Base-by-base conservation (phyloP, 1,284 basidiomycete genomes). In the Austropuccinia psidii region DNA sequence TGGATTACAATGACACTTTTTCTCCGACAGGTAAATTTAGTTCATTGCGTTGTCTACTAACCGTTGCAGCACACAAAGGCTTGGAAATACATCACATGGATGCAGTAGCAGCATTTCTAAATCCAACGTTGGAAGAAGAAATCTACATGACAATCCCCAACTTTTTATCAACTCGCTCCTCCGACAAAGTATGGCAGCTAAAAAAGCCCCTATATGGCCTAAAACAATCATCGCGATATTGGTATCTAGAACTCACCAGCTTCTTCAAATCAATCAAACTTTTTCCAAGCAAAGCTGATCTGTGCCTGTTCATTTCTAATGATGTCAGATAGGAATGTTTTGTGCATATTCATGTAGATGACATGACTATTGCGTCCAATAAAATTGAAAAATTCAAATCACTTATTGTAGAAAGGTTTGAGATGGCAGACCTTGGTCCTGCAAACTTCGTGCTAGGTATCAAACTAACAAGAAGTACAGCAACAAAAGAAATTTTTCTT, bases 141-240 rank as follows among this genome's bases (percentile, higher is more conserved):
- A n/a, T n/a, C n/a, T n/a, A n/a, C n/a, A n/a, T n/a, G n/a, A n/a
- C n/a, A n/a, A n/a, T n/a, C n/a, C n/a, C n/a, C n/a, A n/a, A n/a
- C n/a, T n/a, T n/a, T n/a, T n/a, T n/a, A n/a, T n/a, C n/a, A n/a
- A n/a, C n/a, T n/a, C n/a, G n/a, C n/a, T n/a, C n/a, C n/a, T n/a
- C n/a, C n/a, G n/a, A n/a, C n/a, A n/a, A n/a, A n/a, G n/a, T n/a
- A n/a, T n/a, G n/a, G n/a, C n/a, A n/a, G n/a, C n/a, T n/a, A n/a
- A n/a, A n/a, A n/a, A n/a, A n/a, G n/a, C n/a, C 41, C 9, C 41
- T 45, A 11, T 64, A 64, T 45, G 61, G 61, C 11, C 27, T 64
- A 24, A 64, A 64, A 45, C 61, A 64, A 31, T 17, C 61, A 24
- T 41, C 61, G 2, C 27, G 43, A 29, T 35, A n/a, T 4, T 64